A percentile compares a stretch with the other conserved stretches of the same genome.
Evolutionary conservation across 768 basidiomycete genomes (phyloP).

Genomic region (Tricholoma sp.): DNA sequence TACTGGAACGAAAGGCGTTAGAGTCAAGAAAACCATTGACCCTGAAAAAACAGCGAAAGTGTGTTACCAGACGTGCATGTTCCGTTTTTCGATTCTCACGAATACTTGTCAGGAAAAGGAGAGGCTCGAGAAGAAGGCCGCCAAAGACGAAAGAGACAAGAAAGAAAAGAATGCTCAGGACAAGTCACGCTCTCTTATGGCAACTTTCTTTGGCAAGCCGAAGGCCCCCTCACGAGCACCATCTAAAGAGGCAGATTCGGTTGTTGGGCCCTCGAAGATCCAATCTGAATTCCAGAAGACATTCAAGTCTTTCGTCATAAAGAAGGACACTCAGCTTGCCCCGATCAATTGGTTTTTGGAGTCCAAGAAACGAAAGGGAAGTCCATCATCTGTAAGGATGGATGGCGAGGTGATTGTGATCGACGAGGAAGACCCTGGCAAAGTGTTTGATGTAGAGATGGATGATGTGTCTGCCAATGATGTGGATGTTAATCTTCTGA

Average conservation of each 20-base stretch:
- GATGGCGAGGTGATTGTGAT: slow-evolving; percentile 53
- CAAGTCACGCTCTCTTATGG: slow-evolving; percentile 72
- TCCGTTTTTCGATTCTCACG: not conserved
- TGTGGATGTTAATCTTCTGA: slow-evolving; percentile 29
- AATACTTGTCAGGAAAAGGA: slow-evolving; percentile 57
- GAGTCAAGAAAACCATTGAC: slow-evolving; percentile 49
- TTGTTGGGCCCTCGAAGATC: slow-evolving; percentile 32
- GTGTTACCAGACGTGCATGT: slow-evolving; percentile 3
- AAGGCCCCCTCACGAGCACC: slow-evolving; percentile 24
- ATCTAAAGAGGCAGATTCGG: slow-evolving; percentile 20
- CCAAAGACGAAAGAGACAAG: slow-evolving; percentile 66
- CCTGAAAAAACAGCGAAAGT: slow-evolving; percentile 59
- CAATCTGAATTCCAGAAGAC: slow-evolving; percentile 64
- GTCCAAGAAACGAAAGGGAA: slow-evolving; percentile 23
- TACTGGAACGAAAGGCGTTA: slow-evolving; percentile 21
- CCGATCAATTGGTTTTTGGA: slow-evolving; percentile 65
- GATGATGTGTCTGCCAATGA: slow-evolving; percentile 13
- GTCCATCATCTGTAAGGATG: slow-evolving; percentile 12
- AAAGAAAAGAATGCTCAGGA: slow-evolving; percentile 65
- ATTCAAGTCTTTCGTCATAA: slow-evolving; percentile 77
- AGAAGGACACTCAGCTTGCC: slow-evolving; percentile 69
- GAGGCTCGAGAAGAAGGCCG: slow-evolving; percentile 58
- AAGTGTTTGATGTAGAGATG: slow-evolving; percentile 20
- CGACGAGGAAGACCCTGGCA: slow-evolving; percentile 27
- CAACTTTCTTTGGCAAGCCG: slow-evolving; percentile 71